phyloP scores from a whole-genome alignment of 2,329 filamentous ascomycete species.

The Annulohypoxylon truncatum region DNA sequence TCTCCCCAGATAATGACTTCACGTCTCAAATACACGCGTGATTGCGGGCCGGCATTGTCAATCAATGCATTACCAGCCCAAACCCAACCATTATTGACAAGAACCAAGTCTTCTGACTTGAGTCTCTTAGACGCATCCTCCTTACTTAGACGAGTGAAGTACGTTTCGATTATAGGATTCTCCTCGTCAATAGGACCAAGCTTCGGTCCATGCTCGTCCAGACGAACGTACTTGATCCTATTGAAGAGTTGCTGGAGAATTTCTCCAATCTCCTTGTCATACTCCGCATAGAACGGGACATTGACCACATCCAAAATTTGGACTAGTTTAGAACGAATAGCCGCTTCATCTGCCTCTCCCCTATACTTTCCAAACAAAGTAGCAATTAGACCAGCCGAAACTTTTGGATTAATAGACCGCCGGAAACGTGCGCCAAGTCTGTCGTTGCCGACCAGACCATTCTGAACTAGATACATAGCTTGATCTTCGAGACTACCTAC shows the following conservation, averaged over 20 bases:
- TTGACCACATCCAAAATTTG: slow-evolving; percentile 86
- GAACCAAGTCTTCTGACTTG: slow-evolving; percentile 77
- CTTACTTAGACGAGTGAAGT: slow-evolving; percentile 88
- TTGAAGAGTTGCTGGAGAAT: slow-evolving; percentile 94
- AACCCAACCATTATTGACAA: slow-evolving; percentile 98
- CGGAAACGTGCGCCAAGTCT: slow-evolving; percentile 83
- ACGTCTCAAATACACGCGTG: slow-evolving; percentile 91
- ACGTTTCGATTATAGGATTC: slow-evolving; percentile 89
- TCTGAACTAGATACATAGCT: slow-evolving; percentile 72
- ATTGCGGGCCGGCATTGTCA: slow-evolving; percentile 91
- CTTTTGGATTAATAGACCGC: slow-evolving; percentile 74
- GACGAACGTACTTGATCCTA: slow-evolving; percentile 90
- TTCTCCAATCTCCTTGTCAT: slow-evolving; percentile 82
- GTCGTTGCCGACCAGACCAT: slow-evolving; percentile 77
- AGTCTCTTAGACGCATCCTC: slow-evolving; percentile 84
- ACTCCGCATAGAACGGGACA: slow-evolving; percentile 89
- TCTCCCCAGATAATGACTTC: slow-evolving; percentile 99
- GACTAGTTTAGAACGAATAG: slow-evolving; percentile 65
- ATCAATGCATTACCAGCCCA: slow-evolving; percentile 96
- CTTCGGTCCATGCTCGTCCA: slow-evolving; percentile 93
- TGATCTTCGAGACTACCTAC: slow-evolving; percentile 60
- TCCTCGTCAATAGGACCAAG: slow-evolving; percentile 80
- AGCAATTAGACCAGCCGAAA: slow-evolving; percentile 76
- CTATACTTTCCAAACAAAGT: slow-evolving; percentile 76
- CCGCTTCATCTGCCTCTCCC: slow-evolving; percentile 62